Evolutionary conservation across 2,329 filamentous ascomycete genomes (phyloP).

Genomic region (Botrytis fragariae): DNA sequence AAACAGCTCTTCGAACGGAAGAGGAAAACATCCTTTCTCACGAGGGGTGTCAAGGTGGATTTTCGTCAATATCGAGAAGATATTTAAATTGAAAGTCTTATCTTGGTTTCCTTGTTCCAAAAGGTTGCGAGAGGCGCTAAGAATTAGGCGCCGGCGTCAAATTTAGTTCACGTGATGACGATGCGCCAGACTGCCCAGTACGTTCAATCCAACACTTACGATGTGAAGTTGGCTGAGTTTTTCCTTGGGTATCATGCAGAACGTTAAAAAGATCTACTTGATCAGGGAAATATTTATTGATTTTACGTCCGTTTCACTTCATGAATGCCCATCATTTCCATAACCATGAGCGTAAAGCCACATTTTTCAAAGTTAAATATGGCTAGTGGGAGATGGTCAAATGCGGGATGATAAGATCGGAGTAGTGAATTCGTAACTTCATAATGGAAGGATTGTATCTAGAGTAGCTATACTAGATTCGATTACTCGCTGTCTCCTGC

Average conservation of each 20-base stretch:
- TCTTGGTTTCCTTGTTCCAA: slow-evolving; percentile 19
- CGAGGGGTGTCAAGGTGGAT: slow-evolving; percentile 18
- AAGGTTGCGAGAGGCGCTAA: slow-evolving; percentile 6
- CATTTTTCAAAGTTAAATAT: background rate
- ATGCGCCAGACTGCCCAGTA: background rate
- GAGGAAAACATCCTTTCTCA: slow-evolving; percentile 39
- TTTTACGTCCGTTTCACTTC: background rate
- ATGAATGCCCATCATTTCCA: background rate
- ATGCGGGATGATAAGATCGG: background rate
- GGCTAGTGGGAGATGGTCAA: background rate
- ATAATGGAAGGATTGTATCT: background rate
- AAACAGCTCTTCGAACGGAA: slow-evolving; percentile 37
- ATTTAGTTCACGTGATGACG: background rate
- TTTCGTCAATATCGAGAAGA: slow-evolving; percentile 1
- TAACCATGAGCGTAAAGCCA: background rate
- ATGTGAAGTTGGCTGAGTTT: background rate
- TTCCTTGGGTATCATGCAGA: background rate
- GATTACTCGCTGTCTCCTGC: background rate
- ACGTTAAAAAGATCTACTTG: background rate
- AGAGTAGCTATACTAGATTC: background rate
- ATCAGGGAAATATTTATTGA: background rate
- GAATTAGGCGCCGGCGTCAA: slow-evolving; percentile 6
- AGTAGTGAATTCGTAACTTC: background rate
- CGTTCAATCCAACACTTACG: background rate
- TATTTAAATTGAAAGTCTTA: slow-evolving; percentile 16